Conservation (phyloP, 225 moss, liverwort and hornwort genomes). For the Physcomitrium patens region DNA sequence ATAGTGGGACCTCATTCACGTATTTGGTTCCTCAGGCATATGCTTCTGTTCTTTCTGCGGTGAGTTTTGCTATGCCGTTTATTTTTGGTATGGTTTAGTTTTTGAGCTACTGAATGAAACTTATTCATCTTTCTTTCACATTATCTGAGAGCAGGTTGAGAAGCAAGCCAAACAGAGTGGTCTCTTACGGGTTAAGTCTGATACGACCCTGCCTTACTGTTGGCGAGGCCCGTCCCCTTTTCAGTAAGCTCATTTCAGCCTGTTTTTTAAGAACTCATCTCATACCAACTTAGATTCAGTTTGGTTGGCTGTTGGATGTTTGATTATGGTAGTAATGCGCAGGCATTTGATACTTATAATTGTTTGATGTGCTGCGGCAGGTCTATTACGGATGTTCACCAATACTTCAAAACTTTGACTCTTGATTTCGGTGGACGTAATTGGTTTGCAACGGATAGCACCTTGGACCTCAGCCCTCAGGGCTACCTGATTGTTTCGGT, state of each 20-base stretch:
- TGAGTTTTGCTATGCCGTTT: constrained; percentile 25
- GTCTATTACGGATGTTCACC: constrained; percentile 63
- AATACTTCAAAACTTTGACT: constrained; percentile 60
- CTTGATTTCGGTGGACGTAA: constrained; percentile 65
- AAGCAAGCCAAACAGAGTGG: constrained; percentile 48
- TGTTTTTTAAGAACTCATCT: background rate
- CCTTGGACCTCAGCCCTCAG: constrained; percentile 63
- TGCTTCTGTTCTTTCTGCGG: constrained; percentile 48
- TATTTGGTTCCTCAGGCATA: constrained; percentile 53
- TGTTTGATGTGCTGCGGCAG: constrained; percentile 34
- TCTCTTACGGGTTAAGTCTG: constrained; percentile 41
- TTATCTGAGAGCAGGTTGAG: constrained; percentile 43
- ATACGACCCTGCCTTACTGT: constrained; percentile 60
- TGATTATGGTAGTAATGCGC: background rate
- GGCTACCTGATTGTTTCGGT: constrained; percentile 76
- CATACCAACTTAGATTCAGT: background rate
- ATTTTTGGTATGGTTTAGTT: background rate
- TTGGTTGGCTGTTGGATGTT: background rate
- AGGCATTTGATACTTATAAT: constrained; percentile 7
- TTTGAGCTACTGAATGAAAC: too few species aligned
- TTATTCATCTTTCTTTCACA: background rate
- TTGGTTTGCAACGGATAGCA: constrained; percentile 59
- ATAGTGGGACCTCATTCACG: constrained; percentile 72
- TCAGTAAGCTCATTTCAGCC: constrained; percentile 42
- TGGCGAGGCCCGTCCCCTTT: constrained; percentile 75